Percentiles rank a stretch among this genome's conserved stretches.
Conservation (phyloP, 2,329 filamentous ascomycete genomes). For the Hymenotorrendiella dingleyae region DNA sequence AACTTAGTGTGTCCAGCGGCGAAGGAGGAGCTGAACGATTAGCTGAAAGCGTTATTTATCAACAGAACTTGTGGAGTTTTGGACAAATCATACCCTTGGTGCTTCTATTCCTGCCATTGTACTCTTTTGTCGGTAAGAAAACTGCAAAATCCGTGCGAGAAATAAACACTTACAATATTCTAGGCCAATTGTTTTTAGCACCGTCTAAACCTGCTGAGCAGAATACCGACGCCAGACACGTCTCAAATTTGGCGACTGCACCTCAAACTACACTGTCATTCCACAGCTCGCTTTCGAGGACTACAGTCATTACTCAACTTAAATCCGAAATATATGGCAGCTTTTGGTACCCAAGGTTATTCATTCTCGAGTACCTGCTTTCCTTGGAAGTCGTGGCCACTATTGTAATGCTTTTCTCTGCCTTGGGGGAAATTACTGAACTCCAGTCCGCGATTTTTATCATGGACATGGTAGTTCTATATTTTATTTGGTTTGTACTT, state of each 20-base stretch:
- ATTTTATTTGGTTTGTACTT: background rate
- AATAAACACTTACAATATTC: background rate
- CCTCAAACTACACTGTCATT: no score
- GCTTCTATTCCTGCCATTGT: slow-evolving; percentile 1
- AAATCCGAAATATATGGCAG: background rate
- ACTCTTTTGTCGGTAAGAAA: background rate
- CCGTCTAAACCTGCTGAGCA: background rate
- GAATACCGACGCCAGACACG: no score
- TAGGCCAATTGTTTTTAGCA: background rate
- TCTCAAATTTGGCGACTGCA: no score
- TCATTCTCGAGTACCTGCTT: background rate
- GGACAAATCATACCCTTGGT: background rate
- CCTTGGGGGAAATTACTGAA: background rate
- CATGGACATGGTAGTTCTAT: background rate
- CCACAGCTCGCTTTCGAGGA: no score
- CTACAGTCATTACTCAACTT: background rate
- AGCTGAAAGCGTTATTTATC: background rate
- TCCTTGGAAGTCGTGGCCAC: no score
- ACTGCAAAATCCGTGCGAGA: background rate
- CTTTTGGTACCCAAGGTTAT: background rate
- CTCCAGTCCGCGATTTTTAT: background rate
- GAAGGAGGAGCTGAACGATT: background rate
- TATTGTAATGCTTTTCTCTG: background rate
- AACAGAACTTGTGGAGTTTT: slow-evolving; percentile 1
- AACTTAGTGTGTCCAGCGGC: background rate